These are phyloP conservation scores for Verticillium isaacii DNA, from an alignment of 2,329 filamentous ascomycete genomes.

Conservation along the genomic window DNA sequence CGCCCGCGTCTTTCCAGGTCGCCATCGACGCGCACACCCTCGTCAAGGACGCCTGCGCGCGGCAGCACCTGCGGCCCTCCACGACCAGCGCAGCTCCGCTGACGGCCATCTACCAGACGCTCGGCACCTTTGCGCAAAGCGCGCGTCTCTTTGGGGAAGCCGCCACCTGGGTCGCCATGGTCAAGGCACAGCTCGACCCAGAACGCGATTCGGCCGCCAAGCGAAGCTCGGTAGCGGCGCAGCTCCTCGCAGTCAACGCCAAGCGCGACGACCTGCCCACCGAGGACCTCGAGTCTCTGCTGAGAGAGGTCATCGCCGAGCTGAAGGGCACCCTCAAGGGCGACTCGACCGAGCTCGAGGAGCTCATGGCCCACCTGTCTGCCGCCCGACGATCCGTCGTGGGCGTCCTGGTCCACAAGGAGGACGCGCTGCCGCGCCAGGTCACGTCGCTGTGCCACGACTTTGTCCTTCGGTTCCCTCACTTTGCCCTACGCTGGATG, in stretches of 20 bases:
- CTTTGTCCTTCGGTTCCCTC: conserved; percentile 54
- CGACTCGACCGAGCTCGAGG: conserved; percentile 54
- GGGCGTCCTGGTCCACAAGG: conserved; percentile 32
- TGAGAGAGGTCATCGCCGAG: conserved; percentile 45
- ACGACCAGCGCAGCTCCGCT: conserved; percentile 37
- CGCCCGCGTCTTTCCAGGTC: conserved; percentile 31
- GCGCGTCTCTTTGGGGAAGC: conserved; percentile 44
- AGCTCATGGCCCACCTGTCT: conserved; percentile 53
- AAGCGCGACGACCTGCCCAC: conserved; percentile 33
- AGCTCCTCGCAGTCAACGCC: conserved; percentile 49
- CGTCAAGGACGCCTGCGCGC: conserved; percentile 12
- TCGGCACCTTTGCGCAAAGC: conserved; percentile 45
- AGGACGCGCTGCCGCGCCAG: conserved; percentile 12
- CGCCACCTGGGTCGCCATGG: conserved; percentile 46
- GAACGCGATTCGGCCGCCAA: conserved; percentile 41
- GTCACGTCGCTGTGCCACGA: conserved; percentile 40
- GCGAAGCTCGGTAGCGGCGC: conserved; percentile 48
- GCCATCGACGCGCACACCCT: conserved; percentile 28
- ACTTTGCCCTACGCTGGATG: conserved; percentile 57
- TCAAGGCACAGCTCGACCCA: conserved; percentile 32
- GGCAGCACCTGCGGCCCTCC: conserved; percentile 25
- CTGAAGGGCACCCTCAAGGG: conserved; percentile 58
- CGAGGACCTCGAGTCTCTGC: conserved; percentile 32
- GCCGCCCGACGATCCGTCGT: conserved; percentile 50
- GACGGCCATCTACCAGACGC: conserved; percentile 44